Percentiles rank a stretch among this genome's conserved stretches.
Conservation (phyloP, 2,329 filamentous ascomycete species). For the Domatiomyces globalis region DNA sequence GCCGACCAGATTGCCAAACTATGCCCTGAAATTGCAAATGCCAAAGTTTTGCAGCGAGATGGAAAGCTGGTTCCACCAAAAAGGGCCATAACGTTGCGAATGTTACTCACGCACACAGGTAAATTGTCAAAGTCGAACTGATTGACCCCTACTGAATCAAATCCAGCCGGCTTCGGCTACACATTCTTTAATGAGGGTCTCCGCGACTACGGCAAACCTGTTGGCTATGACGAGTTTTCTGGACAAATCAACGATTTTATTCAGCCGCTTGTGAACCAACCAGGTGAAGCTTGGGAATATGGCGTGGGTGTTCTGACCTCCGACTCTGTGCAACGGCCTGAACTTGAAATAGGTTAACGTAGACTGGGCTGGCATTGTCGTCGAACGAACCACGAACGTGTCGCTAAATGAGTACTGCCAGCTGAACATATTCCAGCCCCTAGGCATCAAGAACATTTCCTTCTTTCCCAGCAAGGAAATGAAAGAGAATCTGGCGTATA, state of each 20-base stretch:
- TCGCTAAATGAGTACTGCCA: slow-evolving; percentile 37
- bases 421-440: slow-evolving; percentile 34
- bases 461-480: slow-evolving; percentile 44
- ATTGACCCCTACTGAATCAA: not conserved
- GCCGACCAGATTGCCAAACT: slow-evolving; percentile 30
- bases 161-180: slow-evolving; percentile 28
- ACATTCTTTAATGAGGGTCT: slow-evolving; percentile 33
- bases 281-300: slow-evolving; percentile 49
- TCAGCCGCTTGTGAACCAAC: slow-evolving; percentile 46
- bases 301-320: slow-evolving; percentile 32
- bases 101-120: slow-evolving; percentile 38
- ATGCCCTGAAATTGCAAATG: slow-evolving; percentile 30
- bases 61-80: slow-evolving; percentile 24
- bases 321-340: slow-evolving; percentile 18
- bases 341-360: slow-evolving; percentile 31
- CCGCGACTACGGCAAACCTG: slow-evolving; percentile 27
- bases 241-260: slow-evolving; percentile 39
- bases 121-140: slow-evolving; percentile 21
- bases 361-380: slow-evolving; percentile 40
- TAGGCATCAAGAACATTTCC: slow-evolving; percentile 36
- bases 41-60: slow-evolving; percentile 31
- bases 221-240: slow-evolving; percentile 45
- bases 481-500: slow-evolving; percentile 41
- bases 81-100: slow-evolving; percentile 35
- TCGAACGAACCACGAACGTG: slow-evolving; percentile 33